Evolutionary conservation across 202 grass and related monocot genomes (phyloP), one percentile per base, ranked within the genome.

Genomic region (Eragrostis tef): DNA sequence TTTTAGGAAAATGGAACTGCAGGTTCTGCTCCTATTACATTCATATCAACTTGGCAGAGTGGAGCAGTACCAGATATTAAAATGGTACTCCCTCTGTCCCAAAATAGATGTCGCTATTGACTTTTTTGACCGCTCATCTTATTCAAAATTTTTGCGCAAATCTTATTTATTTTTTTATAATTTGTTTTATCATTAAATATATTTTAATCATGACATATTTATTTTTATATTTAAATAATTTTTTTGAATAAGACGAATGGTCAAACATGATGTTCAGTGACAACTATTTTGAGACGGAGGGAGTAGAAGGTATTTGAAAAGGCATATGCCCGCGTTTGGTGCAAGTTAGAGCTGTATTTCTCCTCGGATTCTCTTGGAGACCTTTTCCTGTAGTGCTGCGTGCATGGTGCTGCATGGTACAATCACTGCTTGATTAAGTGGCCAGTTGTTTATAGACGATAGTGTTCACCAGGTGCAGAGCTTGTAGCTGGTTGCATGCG

Each of bases 281-380:
- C n/a, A n/a, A n/a, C n/a, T n/a, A n/a, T n/a, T n/a, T n/a, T n/a
- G n/a, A n/a, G n/a, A n/a, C n/a, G n/a, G n/a, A n/a, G n/a, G n/a
- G n/a, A n/a, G n/a, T 42, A 81, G 71, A 56, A 73, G 56, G 60
- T 25, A 69, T 70, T 20, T 34, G 9, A 16, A 58, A 74, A 54
- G 29, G 87, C 73, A 78, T 82, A 86, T 82, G 73, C 83, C 78
- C 57, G 61, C 22, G 31, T 74, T 74, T 1, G 73, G 59, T 79
- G 73, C 60, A 68, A 82, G 67, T 46, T 73, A 82, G 73, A 73
- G 66, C 11, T 77, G 51, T 77, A 78, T 58, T 73, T 67, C 42
- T 78, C 70, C 79, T 21, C 0, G 19, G 79, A 79, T 86, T 83
- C 79, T 34, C 66, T 16, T 26, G 3, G 26, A 25, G 6, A 3